Percentiles rank a stretch among this genome's conserved stretches.
Conservation (phyloP, 2,329 filamentous ascomycete genomes). For the Colletotrichum trifolii region DNA sequence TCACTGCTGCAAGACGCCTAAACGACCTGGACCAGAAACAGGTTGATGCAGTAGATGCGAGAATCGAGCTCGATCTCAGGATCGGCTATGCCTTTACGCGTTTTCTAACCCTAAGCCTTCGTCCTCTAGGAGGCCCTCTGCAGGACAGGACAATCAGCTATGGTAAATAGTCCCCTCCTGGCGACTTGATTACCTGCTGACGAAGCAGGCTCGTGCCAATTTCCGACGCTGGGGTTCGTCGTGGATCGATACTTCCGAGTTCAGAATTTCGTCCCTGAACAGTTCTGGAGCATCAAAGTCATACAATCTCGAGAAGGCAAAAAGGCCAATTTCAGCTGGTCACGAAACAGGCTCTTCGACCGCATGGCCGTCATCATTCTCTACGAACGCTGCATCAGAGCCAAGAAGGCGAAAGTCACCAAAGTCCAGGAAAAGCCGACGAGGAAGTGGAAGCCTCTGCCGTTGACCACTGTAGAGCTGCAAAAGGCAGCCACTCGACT, state of each 20-base stretch:
- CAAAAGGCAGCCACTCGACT: slow-evolving; percentile 95
- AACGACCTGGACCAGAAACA: slow-evolving; percentile 85
- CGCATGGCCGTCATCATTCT: slow-evolving; percentile 82
- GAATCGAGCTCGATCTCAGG: slow-evolving; percentile 91
- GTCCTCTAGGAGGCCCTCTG: slow-evolving; percentile 75
- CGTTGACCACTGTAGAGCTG: slow-evolving; percentile 93
- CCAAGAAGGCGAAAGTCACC: slow-evolving; percentile 81
- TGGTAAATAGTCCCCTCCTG: slow-evolving; percentile 59
- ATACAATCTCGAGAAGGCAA: slow-evolving; percentile 81
- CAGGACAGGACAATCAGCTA: slow-evolving; percentile 80
- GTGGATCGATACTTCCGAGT: slow-evolving; percentile 96
- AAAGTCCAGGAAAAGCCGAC: slow-evolving; percentile 93
- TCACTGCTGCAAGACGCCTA: slow-evolving; percentile 83
- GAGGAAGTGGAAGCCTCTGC: slow-evolving; percentile 92
- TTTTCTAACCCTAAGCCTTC: slow-evolving; percentile 84
- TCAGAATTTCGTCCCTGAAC: slow-evolving; percentile 90
- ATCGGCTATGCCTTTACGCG: slow-evolving; percentile 95
- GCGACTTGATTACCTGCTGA: slow-evolving; percentile 33
- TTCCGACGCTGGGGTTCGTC: slow-evolving; percentile 95
- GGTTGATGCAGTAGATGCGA: slow-evolving; percentile 85
- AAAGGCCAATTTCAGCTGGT: slow-evolving; percentile 87
- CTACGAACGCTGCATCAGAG: slow-evolving; percentile 84
- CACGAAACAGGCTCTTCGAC: slow-evolving; percentile 86
- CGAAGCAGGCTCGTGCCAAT: slow-evolving; percentile 84
- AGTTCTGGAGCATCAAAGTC: slow-evolving; percentile 93